Percentiles rank a stretch among this genome's conserved stretches.
Evolutionary conservation across 2,329 filamentous ascomycete genomes (phyloP).

Genomic region (Alternaria arbusti): DNA sequence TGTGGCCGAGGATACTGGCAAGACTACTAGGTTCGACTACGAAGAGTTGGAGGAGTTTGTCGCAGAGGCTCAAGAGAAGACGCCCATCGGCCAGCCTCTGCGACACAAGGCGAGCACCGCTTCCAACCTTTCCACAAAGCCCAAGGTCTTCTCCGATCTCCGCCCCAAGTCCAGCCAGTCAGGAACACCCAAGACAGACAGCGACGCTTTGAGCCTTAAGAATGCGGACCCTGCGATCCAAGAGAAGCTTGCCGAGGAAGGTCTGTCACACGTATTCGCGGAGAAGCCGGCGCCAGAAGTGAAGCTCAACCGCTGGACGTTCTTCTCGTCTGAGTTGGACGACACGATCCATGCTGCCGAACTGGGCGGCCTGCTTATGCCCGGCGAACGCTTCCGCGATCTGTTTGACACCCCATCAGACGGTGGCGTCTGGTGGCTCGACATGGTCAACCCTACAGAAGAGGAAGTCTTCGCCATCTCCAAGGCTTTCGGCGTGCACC

Average conservation of each 20-base stretch:
- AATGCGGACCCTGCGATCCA: slow-evolving; percentile 44
- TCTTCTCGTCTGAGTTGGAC: slow-evolving; percentile 95
- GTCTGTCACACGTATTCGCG: slow-evolving; percentile 42
- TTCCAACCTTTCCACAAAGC: slow-evolving; percentile 55
- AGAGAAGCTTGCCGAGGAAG: slow-evolving; percentile 53
- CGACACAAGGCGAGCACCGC: slow-evolving; percentile 43
- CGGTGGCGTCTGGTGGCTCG: slow-evolving; percentile 97
- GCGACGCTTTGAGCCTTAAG: slow-evolving; percentile 38
- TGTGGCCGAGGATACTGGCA: slow-evolving; percentile 72
- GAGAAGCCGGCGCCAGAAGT: slow-evolving; percentile 53
- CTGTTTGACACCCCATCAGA: slow-evolving; percentile 76
- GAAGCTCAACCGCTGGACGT: slow-evolving; percentile 81
- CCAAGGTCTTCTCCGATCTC: slow-evolving; percentile 68
- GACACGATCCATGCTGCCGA: slow-evolving; percentile 91
- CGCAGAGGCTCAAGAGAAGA: slow-evolving; percentile 60
- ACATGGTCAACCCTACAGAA: slow-evolving; percentile 87
- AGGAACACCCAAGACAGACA: slow-evolving; percentile 46
- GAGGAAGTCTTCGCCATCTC: slow-evolving; percentile 88
- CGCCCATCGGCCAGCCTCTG: slow-evolving; percentile 53
- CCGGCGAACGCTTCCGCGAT: slow-evolving; percentile 86
- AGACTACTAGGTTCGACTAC: slow-evolving; percentile 85
- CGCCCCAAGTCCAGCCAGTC: slow-evolving; percentile 53
- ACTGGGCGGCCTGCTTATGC: slow-evolving; percentile 84
- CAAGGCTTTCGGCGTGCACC: slow-evolving; percentile 94
- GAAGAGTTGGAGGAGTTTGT: slow-evolving; percentile 95